Percentiles rank a stretch among this genome's conserved stretches.
phyloP scores from a whole-genome alignment of 257 asterid genomes.

The Penstemon barbatus region DNA sequence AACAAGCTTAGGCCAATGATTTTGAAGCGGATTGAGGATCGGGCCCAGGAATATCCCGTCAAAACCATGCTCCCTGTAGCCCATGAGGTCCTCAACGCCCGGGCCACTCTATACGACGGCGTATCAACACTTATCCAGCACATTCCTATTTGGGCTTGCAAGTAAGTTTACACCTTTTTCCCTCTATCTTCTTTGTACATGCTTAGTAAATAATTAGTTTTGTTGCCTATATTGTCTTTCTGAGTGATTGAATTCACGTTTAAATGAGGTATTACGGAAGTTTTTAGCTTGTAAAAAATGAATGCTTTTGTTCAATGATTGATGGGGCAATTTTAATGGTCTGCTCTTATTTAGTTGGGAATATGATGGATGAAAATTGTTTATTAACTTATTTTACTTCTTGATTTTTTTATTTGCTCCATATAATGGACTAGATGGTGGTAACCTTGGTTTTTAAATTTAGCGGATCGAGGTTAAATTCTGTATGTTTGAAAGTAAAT shows the following conservation, averaged over 20 bases:
- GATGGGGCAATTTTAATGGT: background rate
- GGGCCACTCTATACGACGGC: conserved; percentile 62
- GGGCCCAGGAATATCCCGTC: conserved; percentile 70
- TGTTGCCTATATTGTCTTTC: background rate
- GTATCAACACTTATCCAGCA: conserved; percentile 63
- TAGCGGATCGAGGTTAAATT: background rate
- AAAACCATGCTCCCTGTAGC: conserved; percentile 64
- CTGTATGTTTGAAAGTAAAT: background rate
- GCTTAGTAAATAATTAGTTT: background rate
- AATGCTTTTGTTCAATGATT: background rate
- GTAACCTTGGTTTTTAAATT: conserved; percentile 5
- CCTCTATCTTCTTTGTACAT: background rate
- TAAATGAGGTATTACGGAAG: background rate
- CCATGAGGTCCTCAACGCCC: conserved; percentile 58
- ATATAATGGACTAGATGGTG: background rate
- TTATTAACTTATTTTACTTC: background rate
- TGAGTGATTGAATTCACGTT: background rate
- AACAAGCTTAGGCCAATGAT: conserved; percentile 78
- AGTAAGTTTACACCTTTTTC: conserved; percentile 44
- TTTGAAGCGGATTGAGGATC: conserved; percentile 69
- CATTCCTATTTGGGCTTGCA: conserved; percentile 81
- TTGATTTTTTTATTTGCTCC: background rate
- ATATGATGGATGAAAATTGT: background rate
- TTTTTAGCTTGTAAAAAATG: background rate
- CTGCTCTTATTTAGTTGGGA: background rate